These are phyloP conservation scores for Kodamaea sagamina DNA, from an alignment of 805 yeast genomes.

Conservation along the genomic window DNA sequence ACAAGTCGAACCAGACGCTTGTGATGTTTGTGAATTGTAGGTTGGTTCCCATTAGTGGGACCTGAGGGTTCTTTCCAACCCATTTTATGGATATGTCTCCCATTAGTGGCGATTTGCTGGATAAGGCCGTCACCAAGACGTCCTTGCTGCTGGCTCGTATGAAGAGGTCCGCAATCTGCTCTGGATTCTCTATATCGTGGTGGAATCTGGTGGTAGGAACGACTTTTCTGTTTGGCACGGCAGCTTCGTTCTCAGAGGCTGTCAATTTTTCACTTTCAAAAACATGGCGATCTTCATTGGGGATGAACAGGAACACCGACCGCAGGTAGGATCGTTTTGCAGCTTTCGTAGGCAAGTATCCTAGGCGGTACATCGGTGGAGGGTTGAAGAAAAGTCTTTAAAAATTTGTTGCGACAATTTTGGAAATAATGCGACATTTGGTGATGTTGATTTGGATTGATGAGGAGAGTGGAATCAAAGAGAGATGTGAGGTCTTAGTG, in stretches of 20 bases:
- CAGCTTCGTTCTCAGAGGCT: constrained; percentile 32
- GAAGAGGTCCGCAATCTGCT: constrained; percentile 36
- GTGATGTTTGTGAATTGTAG: constrained; percentile 32
- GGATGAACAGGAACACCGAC: constrained; percentile 24
- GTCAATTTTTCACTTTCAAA: constrained; percentile 32
- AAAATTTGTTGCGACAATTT: not conserved
- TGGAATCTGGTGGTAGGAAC: constrained; percentile 19
- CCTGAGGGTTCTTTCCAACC: constrained; percentile 18
- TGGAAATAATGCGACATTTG: not conserved
- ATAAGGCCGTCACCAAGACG: constrained; percentile 30
- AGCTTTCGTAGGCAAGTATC: not conserved
- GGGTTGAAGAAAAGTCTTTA: constrained; percentile 2
- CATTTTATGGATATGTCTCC: constrained; percentile 30
- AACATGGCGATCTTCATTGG: constrained; percentile 29
- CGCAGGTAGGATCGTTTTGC: constrained; percentile 8
- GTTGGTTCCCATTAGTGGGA: constrained; percentile 18
- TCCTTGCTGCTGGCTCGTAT: constrained; percentile 32
- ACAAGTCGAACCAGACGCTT: constrained; percentile 31
- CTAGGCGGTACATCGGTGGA: not conserved
- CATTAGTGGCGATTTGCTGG: constrained; percentile 28
- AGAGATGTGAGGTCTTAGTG: no score
- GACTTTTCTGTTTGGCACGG: constrained; percentile 35
- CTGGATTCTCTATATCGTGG: constrained; percentile 36
- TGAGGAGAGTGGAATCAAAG: no score
- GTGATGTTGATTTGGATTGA: not conserved